Base-by-base conservation (phyloP, 768 basidiomycete species). In the Cytidiella melzeri region DNA sequence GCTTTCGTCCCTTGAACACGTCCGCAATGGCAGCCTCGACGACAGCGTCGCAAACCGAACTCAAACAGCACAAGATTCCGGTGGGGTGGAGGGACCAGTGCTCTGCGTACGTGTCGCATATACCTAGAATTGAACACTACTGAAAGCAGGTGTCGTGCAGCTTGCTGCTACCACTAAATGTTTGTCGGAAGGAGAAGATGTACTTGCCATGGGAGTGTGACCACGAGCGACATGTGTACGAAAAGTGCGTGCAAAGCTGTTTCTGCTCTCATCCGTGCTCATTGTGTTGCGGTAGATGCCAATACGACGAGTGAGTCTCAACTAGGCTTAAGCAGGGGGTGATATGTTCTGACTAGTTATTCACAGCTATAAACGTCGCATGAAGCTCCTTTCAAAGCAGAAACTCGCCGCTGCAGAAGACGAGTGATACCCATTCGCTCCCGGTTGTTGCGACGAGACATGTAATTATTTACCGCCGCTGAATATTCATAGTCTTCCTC, bases 151-250 rank as follows among this genome's bases (percentile, higher is more conserved):
- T 39, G 45, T 41, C 25, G 15, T 41, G 34, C 58, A 96, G 92
- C 47, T 74, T 94, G 23, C 72, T 95, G 55, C 79, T 96, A 44
- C 92, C 92, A 19, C 72, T 96, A 51, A 95, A 96, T 63, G 70
- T 82, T 54, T 96, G 92, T 67, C 81, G 92, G 58, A 83, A 79
- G 66, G 73, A 88, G 61, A 80, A 79, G 43, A 70, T 69, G 45
- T 96, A 92, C 65, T 66, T 88, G 60, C 84, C 89, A n/a, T 96
- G 92, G 92, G 84, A 93, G 56, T 95, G 92, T 65, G 87, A 92
- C 64, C 82, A 92, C 56, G 87, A 95, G 70, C 74, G 84, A 53
- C 86, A 91, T 64, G 73, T 73, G 27, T 89, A 95, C 62, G 91
- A 95, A 72, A 83, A 88, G 90, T 87, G 62, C 60, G 83, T 73